Base-by-base conservation (phyloP, 208 protist genomes). In the Porcisia deanei region DNA sequence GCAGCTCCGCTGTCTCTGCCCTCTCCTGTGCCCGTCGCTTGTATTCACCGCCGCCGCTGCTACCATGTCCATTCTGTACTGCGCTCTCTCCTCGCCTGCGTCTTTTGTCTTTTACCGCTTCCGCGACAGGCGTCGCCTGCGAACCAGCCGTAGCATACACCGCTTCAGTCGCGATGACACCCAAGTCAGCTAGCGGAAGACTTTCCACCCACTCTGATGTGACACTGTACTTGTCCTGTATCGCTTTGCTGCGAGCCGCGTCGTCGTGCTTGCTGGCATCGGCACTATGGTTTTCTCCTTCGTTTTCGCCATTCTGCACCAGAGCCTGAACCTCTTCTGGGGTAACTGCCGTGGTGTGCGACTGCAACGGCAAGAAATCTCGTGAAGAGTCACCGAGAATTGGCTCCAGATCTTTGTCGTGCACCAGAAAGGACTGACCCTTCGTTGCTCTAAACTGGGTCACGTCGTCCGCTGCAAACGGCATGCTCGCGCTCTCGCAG, bases 1-100 rank as follows among this genome's bases (percentile, higher is more conserved):
- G 64, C 20, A 81, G 52, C 37, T 81, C 76, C 39, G 91, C 83
- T 43, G 76, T 80, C 1, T 64, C 80, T 5, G 58, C 68, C 45
- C 78, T 89, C 58, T 75, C 69, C n/a, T 64, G 60, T 47, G 71
- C 54, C 3, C 69, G 59, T 16, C 77, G 76, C 57, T 79, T 71
- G 37, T 63, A 75, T 22, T 65, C 68, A n/a, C 52, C 52, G 16
- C 1, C 65, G 34, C 8, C 41, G 30, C 37, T 18, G 1, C n/a
- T 54, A 47, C 14, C 41, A 16, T 18, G 55, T 9, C 20, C 45
- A n/a, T 25, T 18, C 37, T 20, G n/a, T 30, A 3, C 37, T 4
- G 20, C 47, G 5, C 59, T 61, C 20, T 14, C 71, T n/a, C 61
- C 55, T 5, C 54, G 61, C 2, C 63, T 37, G 2, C 71, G 77